These are phyloP conservation scores for Solanum pennellii DNA, from an alignment of 257 asterid species.

Conservation along the genomic window DNA sequence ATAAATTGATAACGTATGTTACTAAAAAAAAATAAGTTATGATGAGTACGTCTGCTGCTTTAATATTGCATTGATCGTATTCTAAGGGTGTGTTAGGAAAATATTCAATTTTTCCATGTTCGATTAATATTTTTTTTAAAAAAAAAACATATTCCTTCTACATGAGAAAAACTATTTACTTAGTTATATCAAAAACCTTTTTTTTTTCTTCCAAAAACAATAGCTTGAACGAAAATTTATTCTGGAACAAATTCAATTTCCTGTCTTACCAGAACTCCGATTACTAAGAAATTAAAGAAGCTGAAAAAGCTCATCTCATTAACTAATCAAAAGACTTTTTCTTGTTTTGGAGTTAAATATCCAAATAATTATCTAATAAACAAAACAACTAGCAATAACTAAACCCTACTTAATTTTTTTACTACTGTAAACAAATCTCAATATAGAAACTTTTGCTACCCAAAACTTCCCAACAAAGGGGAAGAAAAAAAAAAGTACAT, in stretches of 20 bases:
- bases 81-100: neutral
- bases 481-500: neutral
- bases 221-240: neutral
- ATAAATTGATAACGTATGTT: neutral
- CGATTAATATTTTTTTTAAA: too few species aligned
- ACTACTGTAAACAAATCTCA: neutral
- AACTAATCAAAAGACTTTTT: neutral
- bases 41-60: neutral
- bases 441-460: neutral
- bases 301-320: slow-evolving; percentile 32
- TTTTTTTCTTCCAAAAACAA: neutral
- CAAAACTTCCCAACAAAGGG: neutral
- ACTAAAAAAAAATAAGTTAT: neutral
- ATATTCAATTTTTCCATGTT: too few species aligned
- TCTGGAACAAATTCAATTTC: neutral
- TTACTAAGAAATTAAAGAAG: neutral
- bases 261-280: neutral
- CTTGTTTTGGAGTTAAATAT: neutral
- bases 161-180: neutral
- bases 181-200: neutral
- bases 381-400: neutral
- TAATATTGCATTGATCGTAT: neutral
- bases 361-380: neutral
- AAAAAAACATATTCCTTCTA: too few species aligned
- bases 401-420: neutral